Conservation (phyloP, 371 early-diverging fungal genomes). For the Conidiobolus incongruus region DNA sequence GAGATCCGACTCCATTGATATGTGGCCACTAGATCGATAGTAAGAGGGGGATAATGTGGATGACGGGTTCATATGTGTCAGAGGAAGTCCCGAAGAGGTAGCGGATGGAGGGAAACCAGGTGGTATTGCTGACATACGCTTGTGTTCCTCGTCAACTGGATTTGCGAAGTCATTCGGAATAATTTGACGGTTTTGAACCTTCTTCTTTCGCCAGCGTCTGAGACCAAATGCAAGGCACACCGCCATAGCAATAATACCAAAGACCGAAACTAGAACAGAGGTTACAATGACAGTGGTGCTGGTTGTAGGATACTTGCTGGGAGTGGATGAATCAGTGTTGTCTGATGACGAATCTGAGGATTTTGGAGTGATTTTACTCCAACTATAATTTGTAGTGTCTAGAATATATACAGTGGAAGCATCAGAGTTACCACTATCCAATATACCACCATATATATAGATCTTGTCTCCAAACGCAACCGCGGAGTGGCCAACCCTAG, state of each 20-base stretch:
- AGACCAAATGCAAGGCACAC: not conserved
- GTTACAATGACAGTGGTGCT: not conserved
- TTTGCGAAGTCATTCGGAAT: no score
- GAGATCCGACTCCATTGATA: no score
- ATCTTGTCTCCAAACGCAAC: not conserved
- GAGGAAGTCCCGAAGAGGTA: no score
- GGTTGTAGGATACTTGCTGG: not conserved
- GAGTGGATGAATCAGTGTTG: no score
- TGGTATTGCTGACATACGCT: no score
- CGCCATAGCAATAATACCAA: constrained; percentile 1
- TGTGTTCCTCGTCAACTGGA: no score
- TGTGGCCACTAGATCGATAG: no score
- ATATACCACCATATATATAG: constrained; percentile 2
- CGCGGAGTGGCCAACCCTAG: not conserved
- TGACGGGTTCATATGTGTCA: no score
- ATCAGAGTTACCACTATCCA: not conserved
- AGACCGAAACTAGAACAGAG: not conserved
- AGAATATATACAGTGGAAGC: not conserved
- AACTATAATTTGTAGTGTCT: not conserved
- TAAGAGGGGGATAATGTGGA: no score
- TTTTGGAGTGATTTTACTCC: not conserved
- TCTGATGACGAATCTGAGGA: not conserved
- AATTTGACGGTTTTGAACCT: not conserved
- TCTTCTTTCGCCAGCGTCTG: constrained; percentile 4
- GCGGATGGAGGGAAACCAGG: no score